phyloP scores from a whole-genome alignment of 2,329 filamentous ascomycete species.

The Parasarocladium wereldwijsianum region DNA sequence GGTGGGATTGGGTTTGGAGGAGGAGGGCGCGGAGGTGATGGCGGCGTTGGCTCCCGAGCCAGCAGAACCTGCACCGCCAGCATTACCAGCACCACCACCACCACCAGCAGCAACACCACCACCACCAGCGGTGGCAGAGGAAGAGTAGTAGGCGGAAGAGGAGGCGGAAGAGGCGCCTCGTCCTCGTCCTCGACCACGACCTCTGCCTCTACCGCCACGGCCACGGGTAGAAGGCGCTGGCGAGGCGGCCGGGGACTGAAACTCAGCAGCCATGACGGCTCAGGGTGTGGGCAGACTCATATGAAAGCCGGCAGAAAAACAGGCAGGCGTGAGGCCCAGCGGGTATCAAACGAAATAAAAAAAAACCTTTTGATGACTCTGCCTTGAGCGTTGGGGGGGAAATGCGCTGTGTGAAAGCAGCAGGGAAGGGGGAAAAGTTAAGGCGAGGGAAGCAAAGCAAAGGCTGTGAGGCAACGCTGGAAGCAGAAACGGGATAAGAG shows the following conservation, averaged over 20 bases:
- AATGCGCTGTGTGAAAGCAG: too few species aligned
- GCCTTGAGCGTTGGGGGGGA: too few species aligned
- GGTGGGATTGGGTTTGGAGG: too few species aligned
- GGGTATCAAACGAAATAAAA: too few species aligned
- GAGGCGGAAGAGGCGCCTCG: slow-evolving; percentile 10
- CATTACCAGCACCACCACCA: slow-evolving; percentile 9
- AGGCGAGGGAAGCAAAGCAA: too few species aligned
- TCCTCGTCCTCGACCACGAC: slow-evolving; percentile 13
- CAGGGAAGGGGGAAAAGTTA: too few species aligned
- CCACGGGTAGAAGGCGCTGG: slow-evolving; percentile 17
- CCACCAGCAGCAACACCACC: slow-evolving; percentile 7
- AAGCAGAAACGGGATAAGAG: too few species aligned
- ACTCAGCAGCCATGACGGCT: slow-evolving; percentile 22
- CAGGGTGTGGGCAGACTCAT: slow-evolving; percentile 12
- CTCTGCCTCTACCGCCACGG: slow-evolving; percentile 18
- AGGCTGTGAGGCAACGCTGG: too few species aligned
- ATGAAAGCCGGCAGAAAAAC: too few species aligned
- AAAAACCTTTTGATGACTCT: too few species aligned
- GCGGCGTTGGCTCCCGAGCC: slow-evolving; percentile 15
- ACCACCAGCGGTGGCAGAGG: slow-evolving; percentile 7
- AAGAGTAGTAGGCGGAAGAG: slow-evolving; percentile 3
- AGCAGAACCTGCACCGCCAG: slow-evolving; percentile 10
- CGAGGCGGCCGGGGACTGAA: slow-evolving; percentile 20
- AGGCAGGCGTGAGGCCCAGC: too few species aligned
- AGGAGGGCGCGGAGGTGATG: slow-evolving; percentile 17